Evolutionary conservation across 2,329 filamentous ascomycete genomes (phyloP).

Genomic region (Sclerotinia sclerotiorum): DNA sequence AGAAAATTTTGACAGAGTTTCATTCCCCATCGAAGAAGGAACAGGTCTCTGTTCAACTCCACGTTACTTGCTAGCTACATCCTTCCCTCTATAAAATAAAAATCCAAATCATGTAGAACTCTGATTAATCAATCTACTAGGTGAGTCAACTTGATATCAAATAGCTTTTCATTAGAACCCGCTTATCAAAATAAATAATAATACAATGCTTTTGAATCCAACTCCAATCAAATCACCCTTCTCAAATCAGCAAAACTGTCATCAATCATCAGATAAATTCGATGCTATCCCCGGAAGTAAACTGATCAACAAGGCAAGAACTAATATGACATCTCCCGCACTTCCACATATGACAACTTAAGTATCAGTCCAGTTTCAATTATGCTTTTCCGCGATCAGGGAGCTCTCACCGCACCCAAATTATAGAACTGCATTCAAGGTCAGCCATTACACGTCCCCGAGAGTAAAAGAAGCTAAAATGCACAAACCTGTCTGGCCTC

Average conservation of each 20-base stretch:
- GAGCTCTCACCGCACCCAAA: not conserved
- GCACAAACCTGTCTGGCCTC: conserved; percentile 52
- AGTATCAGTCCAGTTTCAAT: not conserved
- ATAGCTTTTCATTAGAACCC: not conserved
- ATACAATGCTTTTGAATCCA: not conserved
- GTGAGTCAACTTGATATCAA: not conserved
- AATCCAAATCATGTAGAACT: too few species aligned
- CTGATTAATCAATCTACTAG: too few species aligned
- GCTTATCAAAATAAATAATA: not conserved
- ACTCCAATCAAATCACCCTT: not conserved
- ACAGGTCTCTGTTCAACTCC: too few species aligned
- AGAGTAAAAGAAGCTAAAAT: not conserved
- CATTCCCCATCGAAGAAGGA: too few species aligned
- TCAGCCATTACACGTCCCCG: not conserved
- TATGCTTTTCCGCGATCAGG: not conserved
- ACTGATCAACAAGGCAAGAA: not conserved
- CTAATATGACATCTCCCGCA: not conserved
- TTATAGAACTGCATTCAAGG: conserved; percentile 17
- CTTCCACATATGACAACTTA: not conserved
- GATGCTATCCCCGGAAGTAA: not conserved
- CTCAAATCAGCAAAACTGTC: not conserved
- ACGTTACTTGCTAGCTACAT: too few species aligned
- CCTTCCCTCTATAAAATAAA: too few species aligned
- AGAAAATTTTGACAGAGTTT: not conserved
- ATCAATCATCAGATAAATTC: not conserved